Base-by-base conservation (phyloP, 2,329 filamentous ascomycete genomes). In the Pestalotiopsis sp. region DNA sequence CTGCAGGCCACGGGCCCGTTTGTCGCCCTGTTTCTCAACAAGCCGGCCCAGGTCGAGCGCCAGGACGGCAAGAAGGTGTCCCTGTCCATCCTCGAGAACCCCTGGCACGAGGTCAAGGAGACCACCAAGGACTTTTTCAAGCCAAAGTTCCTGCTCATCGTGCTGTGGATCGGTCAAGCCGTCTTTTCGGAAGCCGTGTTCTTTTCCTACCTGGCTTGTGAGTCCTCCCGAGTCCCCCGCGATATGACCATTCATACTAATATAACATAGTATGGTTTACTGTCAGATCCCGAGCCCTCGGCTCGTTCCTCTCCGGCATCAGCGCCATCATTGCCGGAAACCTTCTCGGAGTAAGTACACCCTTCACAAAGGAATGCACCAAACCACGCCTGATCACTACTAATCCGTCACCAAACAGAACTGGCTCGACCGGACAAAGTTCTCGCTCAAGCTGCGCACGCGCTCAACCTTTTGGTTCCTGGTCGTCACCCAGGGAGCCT, bases 131-230 rank as follows among this genome's bases (percentile, higher is more conserved):
- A 89, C 0, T 92, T 93, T 71, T 79, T 90, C 38, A 87, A 82
- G 1, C 87, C 84, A 58, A 85, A 86, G 38, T 93, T 92, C 68
- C 78, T 93, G 1, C 81, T 93, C 0, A 83, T 93, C 1, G 77
- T 93, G 3, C 84, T 91, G 0, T 88, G 92, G 71, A 93, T 94
- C 52, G 89, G 89, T 1, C 90, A 93, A 71, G 89, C 89, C 0
- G 91, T 92, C 0, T 94, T 91, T 75, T 81, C 90, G 0, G 91
- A 94, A 76, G 89, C 92, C 0, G 90, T 93, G 0, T 92, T 91
- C 78, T 93, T 91, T 77, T 93, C 91, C 0, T 94, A 91, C 69
- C 81, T 91, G 7, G 83, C 84, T 9, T 71, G 83, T 81, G 66
- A 73, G 80, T 77, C 27, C 2, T 4, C 14, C 27, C 7, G 13